A percentile compares a stretch with the other conserved stretches of the same genome.
Conservation (phyloP, 2,329 filamentous ascomycete species). For the Ceratocystis papillata region DNA sequence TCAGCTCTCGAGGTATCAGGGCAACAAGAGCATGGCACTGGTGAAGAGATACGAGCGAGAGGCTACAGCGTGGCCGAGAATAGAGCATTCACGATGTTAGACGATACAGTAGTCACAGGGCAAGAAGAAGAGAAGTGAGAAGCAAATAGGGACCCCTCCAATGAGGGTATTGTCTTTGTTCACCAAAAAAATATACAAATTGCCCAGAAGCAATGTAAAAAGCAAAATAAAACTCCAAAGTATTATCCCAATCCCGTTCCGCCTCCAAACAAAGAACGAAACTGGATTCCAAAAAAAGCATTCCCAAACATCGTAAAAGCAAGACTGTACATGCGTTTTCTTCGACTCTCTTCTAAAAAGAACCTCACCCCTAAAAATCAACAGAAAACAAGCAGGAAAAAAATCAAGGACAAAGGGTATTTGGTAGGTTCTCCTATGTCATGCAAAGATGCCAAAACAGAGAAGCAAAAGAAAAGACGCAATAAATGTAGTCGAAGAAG, state of each 20-base stretch:
- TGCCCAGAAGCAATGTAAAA: neutral
- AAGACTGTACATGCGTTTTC: slow-evolving; percentile 24
- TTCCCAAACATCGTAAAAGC: slow-evolving; percentile 21
- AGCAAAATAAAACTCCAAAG: slow-evolving; percentile 18
- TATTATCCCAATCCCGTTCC: neutral
- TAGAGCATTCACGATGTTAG: too few species aligned
- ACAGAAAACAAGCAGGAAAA: slow-evolving; percentile 2
- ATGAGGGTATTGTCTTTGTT: too few species aligned
- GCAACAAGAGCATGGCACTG: too few species aligned
- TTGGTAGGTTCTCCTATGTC: neutral
- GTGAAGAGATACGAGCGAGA: too few species aligned
- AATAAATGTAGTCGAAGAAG: slow-evolving; percentile 6
- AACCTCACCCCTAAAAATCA: slow-evolving; percentile 3
- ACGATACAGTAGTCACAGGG: too few species aligned
- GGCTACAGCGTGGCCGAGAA: too few species aligned
- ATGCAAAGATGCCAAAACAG: slow-evolving; percentile 12
- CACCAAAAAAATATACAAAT: neutral
- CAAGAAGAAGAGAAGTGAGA: too few species aligned
- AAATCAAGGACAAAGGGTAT: slow-evolving; percentile 2
- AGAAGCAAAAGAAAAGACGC: slow-evolving; percentile 12
- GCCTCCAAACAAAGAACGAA: neutral
- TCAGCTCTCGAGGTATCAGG: too few species aligned
- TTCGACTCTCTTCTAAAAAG: slow-evolving; percentile 14
- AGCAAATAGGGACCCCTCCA: too few species aligned
- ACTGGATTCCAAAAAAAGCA: slow-evolving; percentile 5